Evolutionary conservation across 768 basidiomycete species (phyloP).

Genomic region (Cubamyces lactineus): DNA sequence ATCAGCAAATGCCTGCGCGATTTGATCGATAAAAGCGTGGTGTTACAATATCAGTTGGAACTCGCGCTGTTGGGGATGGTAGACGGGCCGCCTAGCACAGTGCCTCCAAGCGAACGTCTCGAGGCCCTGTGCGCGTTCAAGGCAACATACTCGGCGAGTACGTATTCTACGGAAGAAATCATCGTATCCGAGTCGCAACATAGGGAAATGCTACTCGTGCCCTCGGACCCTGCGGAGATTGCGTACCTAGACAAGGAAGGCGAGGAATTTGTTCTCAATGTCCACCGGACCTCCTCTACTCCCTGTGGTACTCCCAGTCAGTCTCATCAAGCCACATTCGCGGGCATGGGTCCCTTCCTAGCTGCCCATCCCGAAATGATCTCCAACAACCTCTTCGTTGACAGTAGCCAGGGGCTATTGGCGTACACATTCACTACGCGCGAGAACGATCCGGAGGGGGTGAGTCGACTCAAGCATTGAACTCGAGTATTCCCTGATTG

Average conservation of each 20-base stretch:
- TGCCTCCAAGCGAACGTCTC: slow-evolving; percentile 12
- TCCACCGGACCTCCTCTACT: no score
- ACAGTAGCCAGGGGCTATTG: background rate
- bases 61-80: slow-evolving; percentile 32
- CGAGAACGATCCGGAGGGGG: no score
- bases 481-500: no score
- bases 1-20: background rate
- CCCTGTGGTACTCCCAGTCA: no score
- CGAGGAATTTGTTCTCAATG: background rate
- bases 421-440: background rate
- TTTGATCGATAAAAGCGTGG: slow-evolving; percentile 10
- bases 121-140: background rate
- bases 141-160: background rate
- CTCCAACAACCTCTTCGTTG: background rate
- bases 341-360: background rate
- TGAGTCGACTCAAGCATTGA: no score
- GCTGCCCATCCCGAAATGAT: background rate
- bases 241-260: background rate
- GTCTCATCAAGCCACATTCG: background rate
- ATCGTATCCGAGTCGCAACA: background rate
- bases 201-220: background rate
- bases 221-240: background rate
- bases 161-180: background rate
- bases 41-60: slow-evolving; percentile 33
- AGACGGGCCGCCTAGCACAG: slow-evolving; percentile 20